phyloP scores from a whole-genome alignment of 2,329 filamentous ascomycete genomes.

The Fusarium sulawesiense region DNA sequence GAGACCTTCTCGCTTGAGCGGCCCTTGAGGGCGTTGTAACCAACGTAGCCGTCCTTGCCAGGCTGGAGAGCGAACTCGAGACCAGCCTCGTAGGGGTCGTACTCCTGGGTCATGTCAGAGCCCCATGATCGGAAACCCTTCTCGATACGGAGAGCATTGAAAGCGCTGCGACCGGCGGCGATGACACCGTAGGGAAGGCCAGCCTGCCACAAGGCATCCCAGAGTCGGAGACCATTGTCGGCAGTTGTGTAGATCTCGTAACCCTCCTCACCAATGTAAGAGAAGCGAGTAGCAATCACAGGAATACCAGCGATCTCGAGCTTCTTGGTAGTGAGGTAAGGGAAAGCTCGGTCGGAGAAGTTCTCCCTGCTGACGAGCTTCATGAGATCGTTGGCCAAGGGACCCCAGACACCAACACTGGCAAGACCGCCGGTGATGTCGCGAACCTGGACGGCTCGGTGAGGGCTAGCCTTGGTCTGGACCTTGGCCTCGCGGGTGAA shows the following conservation, averaged over 20 bases:
- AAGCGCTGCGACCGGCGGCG: conserved; percentile 67
- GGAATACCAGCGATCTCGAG: conserved; percentile 66
- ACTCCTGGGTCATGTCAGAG: conserved; percentile 69
- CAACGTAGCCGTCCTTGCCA: conserved; percentile 62
- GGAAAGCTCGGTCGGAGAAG: conserved; percentile 58
- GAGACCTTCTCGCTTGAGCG: conserved; percentile 52
- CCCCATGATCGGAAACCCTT: conserved; percentile 69
- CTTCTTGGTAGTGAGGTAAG: conserved; percentile 62
- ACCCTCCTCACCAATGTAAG: conserved; percentile 70
- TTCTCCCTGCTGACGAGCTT: conserved; percentile 57
- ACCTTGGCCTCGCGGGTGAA: conserved; percentile 63
- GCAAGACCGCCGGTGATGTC: conserved; percentile 71
- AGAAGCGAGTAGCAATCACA: conserved; percentile 65
- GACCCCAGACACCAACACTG: conserved; percentile 72
- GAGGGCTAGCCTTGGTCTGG: conserved; percentile 56
- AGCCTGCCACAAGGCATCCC: conserved; percentile 67
- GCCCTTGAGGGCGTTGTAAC: conserved; percentile 60
- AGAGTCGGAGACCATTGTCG: conserved; percentile 67
- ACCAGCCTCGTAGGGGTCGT: conserved; percentile 70
- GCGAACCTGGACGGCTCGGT: conserved; percentile 61
- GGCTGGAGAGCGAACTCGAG: conserved; percentile 61
- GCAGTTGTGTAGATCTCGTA: conserved; percentile 72
- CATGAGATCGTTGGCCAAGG: conserved; percentile 64
- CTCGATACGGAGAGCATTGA: conserved; percentile 69
- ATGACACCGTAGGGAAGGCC: conserved; percentile 67